Base-by-base conservation (phyloP, 371 early-diverging fungal genomes). In the Mucor ambiguus region DNA sequence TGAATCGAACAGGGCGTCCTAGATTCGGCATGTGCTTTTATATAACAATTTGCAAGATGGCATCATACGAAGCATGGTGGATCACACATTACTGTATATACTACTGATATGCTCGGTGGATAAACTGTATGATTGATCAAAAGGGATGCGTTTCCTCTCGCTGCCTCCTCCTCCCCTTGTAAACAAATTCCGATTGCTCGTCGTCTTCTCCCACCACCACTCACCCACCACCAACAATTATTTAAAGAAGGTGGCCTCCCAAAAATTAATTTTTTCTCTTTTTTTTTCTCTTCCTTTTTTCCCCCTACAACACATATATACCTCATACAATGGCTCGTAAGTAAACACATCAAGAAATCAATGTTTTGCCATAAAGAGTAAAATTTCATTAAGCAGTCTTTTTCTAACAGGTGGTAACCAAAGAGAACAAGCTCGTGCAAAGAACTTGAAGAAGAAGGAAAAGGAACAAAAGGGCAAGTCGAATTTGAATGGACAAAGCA, bases 341-440 rank as follows among this genome's bases (percentile, higher is more conserved):
- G 62, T 67, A 46, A 12, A 26, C 12, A 18, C 20, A 46, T 46
- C 46, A 22, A 46, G 41, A 14, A 18, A 41, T 10, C 46, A 1
- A 41, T 41, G 41, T 46, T 62, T 62, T 62, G 54, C 63, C 54
- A 24, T 37, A 54, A 54, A 62, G 63, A 62, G 58, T 60, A 32
- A 20, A 55, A 20, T 30, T 41, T 52, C 28, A 29, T 33, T 24
- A 54, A 43, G 18, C 24, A 26, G 54, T 46, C 29, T 32, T 54
- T 35, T 26, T 60, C 49, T 57, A 41, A 14, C 14, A 82, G 84
- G 86, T 69, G 86, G 86, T 37, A 84, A 86, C 61, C 86, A 86
- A 67, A 80, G 86, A 74, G 86, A 86, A 70, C 80, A 77, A 54
- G 82, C 83, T 72, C 86, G 86, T 60, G 67, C 74, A 65, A 84